Base-by-base conservation (phyloP, 768 basidiomycete species). In the Mycena haematopus region DNA sequence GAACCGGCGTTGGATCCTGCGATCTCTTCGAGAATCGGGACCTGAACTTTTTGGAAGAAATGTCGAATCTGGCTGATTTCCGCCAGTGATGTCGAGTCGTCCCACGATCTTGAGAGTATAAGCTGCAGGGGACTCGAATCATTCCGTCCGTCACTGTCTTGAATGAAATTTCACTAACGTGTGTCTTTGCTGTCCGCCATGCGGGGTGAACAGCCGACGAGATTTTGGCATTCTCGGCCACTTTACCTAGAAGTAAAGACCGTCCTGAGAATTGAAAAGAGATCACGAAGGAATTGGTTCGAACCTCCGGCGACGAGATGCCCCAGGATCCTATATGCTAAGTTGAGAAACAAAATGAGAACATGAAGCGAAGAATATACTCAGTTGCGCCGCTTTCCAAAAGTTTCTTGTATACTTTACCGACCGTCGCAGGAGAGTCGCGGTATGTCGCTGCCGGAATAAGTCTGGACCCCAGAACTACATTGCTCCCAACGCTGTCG, bases 141-240 rank as follows among this genome's bases (percentile, higher is more conserved):
- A 11, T 11, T 11, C 36, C 6, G 36, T 36, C 6, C 36, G 36
- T 36, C 36, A 3, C 36, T 6, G 36, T 4, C 11, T 15, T 10
- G 14, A 36, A 36, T 31, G 44, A 45, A 9, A 45, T 9, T 22
- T 9, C 19, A 15, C 44, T 6, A 11, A 45, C 27, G 19, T 77
- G 77, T 24, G 73, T 71, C 65, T 78, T 78, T 0, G 78, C 78
- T 2, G 68, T 71, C 52, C 78, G 65, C 78, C 78, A 78, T 33
- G 68, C 73, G 6, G 76, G 76, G 46, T 56, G n/a, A 5, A 65
- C 42, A 4, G 77, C 76, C 17, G 69, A 73, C 21, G 66, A 66
- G 17, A 78, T 68, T 35, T 73, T 25, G 6, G 73, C 73, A 58
- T 77, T 78, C 31, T 69, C 67, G 8, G 78, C 58, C 8, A 79